Base-by-base conservation (phyloP, 352 stramenopile genomes). In the Halophytophthora polymorphica region DNA sequence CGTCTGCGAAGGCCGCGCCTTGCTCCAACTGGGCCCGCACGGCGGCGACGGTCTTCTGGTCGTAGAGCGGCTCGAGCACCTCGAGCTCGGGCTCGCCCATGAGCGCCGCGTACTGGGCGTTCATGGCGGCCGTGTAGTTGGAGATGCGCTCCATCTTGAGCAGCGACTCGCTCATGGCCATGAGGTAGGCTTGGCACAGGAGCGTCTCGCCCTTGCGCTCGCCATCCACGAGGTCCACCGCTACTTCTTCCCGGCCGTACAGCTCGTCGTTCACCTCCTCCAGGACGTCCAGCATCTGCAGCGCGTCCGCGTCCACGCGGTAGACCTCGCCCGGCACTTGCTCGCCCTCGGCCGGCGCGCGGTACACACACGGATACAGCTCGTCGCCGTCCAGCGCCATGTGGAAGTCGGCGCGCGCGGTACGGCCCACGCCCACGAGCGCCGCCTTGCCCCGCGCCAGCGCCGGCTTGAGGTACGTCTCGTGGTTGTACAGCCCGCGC, bases 261-360 rank as follows among this genome's bases (percentile, higher is more conserved):
- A 80, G 87, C 13, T 71, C 66, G 34, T 83, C 68, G 23, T 76
- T 72, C 5, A 92, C 78, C 39, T 67, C 73, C 58, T 94, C 83
- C 45, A 94, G 69, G 18, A 92, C 72, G 28, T 94, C 83, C 14
- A 85, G 59, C 42, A 57, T 65, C 45, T 61, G 25, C 11, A 82
- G 50, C 18, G 58, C 58, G 39, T 68, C 66, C 15, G 46, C 44
- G 35, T 85, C 73, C 13, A 85, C 70, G 45, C 56, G 51, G 52
- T 68, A 85, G 45, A 85, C 34, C 38, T 85, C 73, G 3, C 73
- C 73, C 13, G 67, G 50, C 34, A 77, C 53, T 28, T 38, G 23
- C 53, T 69, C 64, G 11, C 60, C 59, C n/a, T 66, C 45, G 3
- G 50, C 45, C 13, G 45, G 39, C 8, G 58, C 54, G 28, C 60